Conservation (phyloP, 306 rosid genomes). For the Acacia acuminata region DNA sequence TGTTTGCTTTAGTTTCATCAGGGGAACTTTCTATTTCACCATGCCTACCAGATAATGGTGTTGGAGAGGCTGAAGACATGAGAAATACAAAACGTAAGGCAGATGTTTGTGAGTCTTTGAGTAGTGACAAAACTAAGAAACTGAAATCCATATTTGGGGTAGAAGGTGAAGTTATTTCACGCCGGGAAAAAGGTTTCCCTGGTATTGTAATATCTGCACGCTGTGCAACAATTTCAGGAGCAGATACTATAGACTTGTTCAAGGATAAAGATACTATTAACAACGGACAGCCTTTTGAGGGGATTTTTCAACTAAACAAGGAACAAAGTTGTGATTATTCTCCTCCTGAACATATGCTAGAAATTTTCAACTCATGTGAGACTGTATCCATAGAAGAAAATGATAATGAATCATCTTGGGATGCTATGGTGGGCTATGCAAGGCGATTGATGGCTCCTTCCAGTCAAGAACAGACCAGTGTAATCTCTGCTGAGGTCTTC, state of each 20-base stretch:
- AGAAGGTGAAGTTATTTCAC: conserved; percentile 93
- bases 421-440: conserved; percentile 75
- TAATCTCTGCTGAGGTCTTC: conserved; percentile 63
- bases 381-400: conserved; percentile 39
- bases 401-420: conserved; percentile 65
- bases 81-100: conserved; percentile 75
- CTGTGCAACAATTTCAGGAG: conserved; percentile 50
- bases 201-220: conserved; percentile 61
- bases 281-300: conserved; percentile 36
- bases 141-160: conserved; percentile 52
- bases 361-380: conserved; percentile 42
- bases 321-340: conserved; percentile 33
- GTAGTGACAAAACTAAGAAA: conserved; percentile 58
- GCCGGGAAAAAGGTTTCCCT: conserved; percentile 96
- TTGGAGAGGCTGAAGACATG: conserved; percentile 87
- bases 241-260: conserved; percentile 58
- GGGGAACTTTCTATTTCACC: conserved; percentile 78
- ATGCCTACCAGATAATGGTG: conserved; percentile 77
- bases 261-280: conserved; percentile 41
- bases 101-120: conserved; percentile 53
- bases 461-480: conserved; percentile 45
- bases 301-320: conserved; percentile 27
- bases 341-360: conserved; percentile 45
- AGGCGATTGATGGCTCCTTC: conserved; percentile 41
- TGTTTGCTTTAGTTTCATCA: conserved; percentile 77